Base-by-base conservation (phyloP, 2,329 filamentous ascomycete species). In the Curvularia lunata region DNA sequence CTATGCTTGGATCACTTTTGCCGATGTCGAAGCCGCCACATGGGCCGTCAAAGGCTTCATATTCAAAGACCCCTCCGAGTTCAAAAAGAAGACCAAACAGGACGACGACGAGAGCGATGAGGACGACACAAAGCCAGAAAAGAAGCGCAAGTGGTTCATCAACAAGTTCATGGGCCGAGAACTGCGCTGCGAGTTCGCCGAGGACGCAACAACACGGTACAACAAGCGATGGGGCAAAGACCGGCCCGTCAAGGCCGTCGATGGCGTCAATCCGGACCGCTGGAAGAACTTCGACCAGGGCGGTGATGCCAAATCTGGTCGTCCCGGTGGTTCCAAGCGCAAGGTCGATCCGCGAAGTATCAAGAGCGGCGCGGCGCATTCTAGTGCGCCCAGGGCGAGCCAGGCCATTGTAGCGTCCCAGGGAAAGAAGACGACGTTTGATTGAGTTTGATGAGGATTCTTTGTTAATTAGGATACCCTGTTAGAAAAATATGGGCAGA, bases 1-100 rank as follows among this genome's bases (percentile, higher is more conserved):
- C 18, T 99, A 90, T 79, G 95, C 89, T 5, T 99, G 95, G 93
- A 87, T 99, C 60, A 91, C 91, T 61, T 99, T 98, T 78, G 88
- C 89, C 73, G 88, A 92, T 49, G 73, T 93, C 10, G 87, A 91
- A 55, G 85, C 89, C 0, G 92, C 92, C 0, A 86, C 88, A 48
- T 85, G 84, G 69, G 91, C 91, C 3, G 92, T 96, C 64, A 88
- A 88, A 73, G 94, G 94, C 0, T 97, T 90, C 69, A 84, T 92
- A 59, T 86, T 87, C 78, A 84, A 92, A 70, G 83, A 86, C 53
- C 77, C 89, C 38, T 83, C 88, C 40, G 70, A 77, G 32, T 59
- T 71, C 32, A 62, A 67, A 67, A 77, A 51, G 76, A 81, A 81
- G 75, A 81, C 58, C 75, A 81, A 62, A 72, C 80, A 79, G 65